Base-by-base conservation (phyloP, 2,329 filamentous ascomycete species). In the Stemphylium beticola region DNA sequence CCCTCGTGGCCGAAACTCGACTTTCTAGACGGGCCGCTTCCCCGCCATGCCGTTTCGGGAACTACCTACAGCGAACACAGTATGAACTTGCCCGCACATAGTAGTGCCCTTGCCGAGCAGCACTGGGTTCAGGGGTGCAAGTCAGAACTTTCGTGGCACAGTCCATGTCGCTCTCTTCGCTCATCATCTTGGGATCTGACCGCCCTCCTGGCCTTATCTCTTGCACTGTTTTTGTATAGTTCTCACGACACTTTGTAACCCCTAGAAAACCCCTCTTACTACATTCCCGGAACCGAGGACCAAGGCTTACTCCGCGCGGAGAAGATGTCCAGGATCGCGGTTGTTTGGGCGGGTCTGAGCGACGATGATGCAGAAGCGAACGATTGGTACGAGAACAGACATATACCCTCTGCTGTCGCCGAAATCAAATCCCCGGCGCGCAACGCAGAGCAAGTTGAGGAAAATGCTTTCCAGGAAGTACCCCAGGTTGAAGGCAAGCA, bases 381-480 rank as follows among this genome's bases (percentile, higher is more conserved):
- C 22, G 18, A 50, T 22, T 59, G 53, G 55, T 59, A 63, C 33
- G 50, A 57, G 45, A 32, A 48, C 17, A 52, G 39, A 15, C 57
- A 55, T 38, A 32, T 63, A 17, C 44, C 58, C n/a, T 44, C 47
- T 31, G 32, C 50, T 9, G 46, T 57, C 15, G 24, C 33, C 24
- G 55, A 55, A 36, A 46, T 59, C 24, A 54, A 50, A 4, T 51
- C 50, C 11, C 44, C 41, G n/a, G 53, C 53, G 33, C 51, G 53
- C 39, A 39, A 49, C 40, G 53, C 36, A 31, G 58, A 59, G 34
- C 37, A 44, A 24, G 45, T 39, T 2, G 46, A 51, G n/a, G 60
- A 63, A 7, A 57, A 55, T 32, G 43, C 54, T 14, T 63, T 63
- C 31, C 50, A 55, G 36, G 60, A 63, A 18, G 45, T 63, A 12